Base-by-base conservation (phyloP, 371 early-diverging fungal species). In the Syncephalis plumigaleata region DNA sequence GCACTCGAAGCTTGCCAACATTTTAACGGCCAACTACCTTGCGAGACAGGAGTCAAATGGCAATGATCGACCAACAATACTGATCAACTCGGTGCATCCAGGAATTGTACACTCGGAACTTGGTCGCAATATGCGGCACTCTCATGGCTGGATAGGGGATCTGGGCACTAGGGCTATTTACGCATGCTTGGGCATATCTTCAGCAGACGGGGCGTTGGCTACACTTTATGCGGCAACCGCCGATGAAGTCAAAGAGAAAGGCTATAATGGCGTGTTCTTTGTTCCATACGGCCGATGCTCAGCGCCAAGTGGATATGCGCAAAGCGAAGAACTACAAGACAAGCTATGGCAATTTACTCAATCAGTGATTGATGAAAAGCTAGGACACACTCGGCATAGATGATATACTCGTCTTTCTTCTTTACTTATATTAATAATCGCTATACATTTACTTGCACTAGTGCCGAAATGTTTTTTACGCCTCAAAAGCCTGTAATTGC, bases 1-100 rank as follows among this genome's bases (percentile, higher is more conserved):
- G 9, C 57, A 63, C 8, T 65, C 72, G 20, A 83, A 83, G 54
- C 63, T 81, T 17, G 73, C 76, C 46, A 81, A 81, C 57, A 47
- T 79, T 22, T n/a, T 40, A 8, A n/a, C 40, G 5, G 3, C 16
- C 15, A 18, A 8, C 18, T n/a, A 18, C 4, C n/a, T 40, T 40
- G 40, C 40, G 5, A 40, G 21, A 21, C 18, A 16, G 8, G 18
- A 8, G 4, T 16, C 40, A 40, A 4, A 21, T 4, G 18, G 40
- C 21, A 16, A 4, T 40, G 18, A 40, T 8, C 16, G 21, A 8
- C 18, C 16, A 21, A 40, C 16, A 21, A n/a, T 40, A 4, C 21
- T 18, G 16, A 76, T 74, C 37, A 82, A 84, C 52, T 38, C 62
- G 36, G 56, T 66, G 17, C 80, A 85, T 52, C 87, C 89, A 0